Percentiles rank a stretch among this genome's conserved stretches.
phyloP scores from a whole-genome alignment of 495 filamentous ascomycete genomes.

The Eremomyces bilateralis region DNA sequence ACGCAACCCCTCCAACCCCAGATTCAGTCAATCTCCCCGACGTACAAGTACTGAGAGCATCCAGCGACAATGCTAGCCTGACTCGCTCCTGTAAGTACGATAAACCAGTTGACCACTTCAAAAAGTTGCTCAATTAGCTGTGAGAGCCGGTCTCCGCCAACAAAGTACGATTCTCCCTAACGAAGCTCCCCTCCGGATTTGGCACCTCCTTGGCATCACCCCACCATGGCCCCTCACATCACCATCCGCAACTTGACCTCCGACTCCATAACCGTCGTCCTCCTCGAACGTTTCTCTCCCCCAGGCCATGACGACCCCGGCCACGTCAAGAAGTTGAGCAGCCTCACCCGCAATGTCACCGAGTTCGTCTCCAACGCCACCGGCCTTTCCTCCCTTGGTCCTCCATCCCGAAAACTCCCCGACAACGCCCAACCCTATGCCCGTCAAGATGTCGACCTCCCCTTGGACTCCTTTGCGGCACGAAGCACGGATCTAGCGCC shows the following conservation, averaged over 20 bases:
- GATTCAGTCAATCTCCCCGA: no score
- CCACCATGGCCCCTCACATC: slow-evolving; percentile 19
- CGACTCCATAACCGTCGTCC: slow-evolving; percentile 46
- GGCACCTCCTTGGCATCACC: not conserved
- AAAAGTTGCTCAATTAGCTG: no score
- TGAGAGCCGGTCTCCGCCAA: no score
- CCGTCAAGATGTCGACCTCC: slow-evolving; percentile 30
- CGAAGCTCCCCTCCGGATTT: no score
- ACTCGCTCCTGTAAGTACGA: no score
- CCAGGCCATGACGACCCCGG: slow-evolving; percentile 21
- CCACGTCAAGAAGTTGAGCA: slow-evolving; percentile 22
- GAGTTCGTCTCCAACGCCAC: slow-evolving; percentile 7
- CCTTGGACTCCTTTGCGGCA: slow-evolving; percentile 35
- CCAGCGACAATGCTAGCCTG: no score
- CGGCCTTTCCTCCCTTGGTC: slow-evolving; percentile 11
- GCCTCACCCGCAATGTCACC: slow-evolving; percentile 21
- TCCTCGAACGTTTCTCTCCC: slow-evolving; percentile 46
- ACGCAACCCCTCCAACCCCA: no score
- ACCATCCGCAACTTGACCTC: slow-evolving; percentile 77
- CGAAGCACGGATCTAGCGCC: slow-evolving; percentile 30
- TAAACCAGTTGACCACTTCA: no score
- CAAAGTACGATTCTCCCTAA: no score
- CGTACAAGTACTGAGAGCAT: no score
- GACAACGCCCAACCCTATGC: slow-evolving; percentile 32
- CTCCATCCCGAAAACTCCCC: slow-evolving; percentile 20